These are phyloP conservation scores for Jaapia argillacea DNA, from an alignment of 768 basidiomycete species.

Conservation along the genomic window DNA sequence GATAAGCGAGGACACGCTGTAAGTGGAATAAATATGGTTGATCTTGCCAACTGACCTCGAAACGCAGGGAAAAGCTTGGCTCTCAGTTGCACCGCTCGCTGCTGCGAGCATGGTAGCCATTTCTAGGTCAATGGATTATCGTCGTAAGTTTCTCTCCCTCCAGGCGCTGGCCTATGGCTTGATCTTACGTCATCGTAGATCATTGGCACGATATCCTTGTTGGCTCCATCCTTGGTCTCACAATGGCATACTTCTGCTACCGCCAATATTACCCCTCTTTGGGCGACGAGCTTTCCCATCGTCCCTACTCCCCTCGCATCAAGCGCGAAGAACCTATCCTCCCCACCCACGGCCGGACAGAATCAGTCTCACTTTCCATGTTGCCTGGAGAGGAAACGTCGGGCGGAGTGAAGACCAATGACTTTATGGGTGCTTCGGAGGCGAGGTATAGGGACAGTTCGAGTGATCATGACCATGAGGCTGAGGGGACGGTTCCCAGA, in stretches of 20 bases:
- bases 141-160: conserved; percentile 43
- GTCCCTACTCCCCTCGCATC: conserved; percentile 64
- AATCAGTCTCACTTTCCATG: not conserved
- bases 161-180: conserved; percentile 7
- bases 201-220: conserved; percentile 90
- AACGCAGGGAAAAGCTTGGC: conserved; percentile 65
- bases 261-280: conserved; percentile 80
- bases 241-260: conserved; percentile 66
- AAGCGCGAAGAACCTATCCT: conserved; percentile 32
- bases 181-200: conserved; percentile 32
- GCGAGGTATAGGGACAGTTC: too few relatives aligned
- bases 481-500: conserved; percentile 22
- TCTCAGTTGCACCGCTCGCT: conserved; percentile 64
- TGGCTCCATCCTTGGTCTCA: conserved; percentile 66
- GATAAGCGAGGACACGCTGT: conserved; percentile 70
- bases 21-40: conserved; percentile 11
- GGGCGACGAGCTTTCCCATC: conserved; percentile 48
- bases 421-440: too few relatives aligned
- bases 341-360: conserved; percentile 23
- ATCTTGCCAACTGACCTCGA: not conserved
- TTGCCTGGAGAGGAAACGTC: not conserved
- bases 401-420: too few relatives aligned
- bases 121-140: conserved; percentile 85
- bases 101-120: conserved; percentile 75
- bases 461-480: conserved; percentile 9